These are phyloP conservation scores for Ceratocystis huliohia DNA, from an alignment of 2,329 filamentous ascomycete genomes.

Conservation along the genomic window DNA sequence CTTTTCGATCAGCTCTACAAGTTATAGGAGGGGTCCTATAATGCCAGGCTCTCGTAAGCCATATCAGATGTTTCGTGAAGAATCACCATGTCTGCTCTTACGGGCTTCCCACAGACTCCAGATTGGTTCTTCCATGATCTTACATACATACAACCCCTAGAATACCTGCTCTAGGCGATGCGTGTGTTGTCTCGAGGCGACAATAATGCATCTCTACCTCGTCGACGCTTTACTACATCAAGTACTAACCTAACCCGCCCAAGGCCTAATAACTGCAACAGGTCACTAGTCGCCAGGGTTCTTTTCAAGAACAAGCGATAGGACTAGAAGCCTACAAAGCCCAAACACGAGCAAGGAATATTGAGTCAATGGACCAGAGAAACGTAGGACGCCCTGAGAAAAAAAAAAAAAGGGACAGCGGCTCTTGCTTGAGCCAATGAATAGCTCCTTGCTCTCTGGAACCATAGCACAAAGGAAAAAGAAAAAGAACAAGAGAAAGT, in stretches of 20 bases:
- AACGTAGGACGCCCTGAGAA: background rate
- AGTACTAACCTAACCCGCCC: no score
- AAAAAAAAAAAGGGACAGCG: background rate
- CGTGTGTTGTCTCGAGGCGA: no score
- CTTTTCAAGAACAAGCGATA: background rate
- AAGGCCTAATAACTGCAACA: background rate
- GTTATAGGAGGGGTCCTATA: background rate
- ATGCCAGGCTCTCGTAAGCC: background rate
- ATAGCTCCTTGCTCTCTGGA: background rate
- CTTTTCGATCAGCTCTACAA: background rate
- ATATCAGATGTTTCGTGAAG: background rate
- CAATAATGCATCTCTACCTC: no score
- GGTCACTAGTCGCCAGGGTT: background rate
- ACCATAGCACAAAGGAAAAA: no score
- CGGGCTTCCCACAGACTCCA: background rate
- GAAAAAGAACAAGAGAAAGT: background rate
- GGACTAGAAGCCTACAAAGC: background rate
- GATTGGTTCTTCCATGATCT: background rate
- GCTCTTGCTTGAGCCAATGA: background rate
- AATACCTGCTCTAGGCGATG: no score
- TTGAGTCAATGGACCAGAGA: no score
- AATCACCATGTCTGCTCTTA: background rate
- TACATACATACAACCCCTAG: background rate
- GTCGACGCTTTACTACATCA: no score
- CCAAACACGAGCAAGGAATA: background rate